phyloP scores from a whole-genome alignment of 192 early-diverging fungal species.

The Linnemannia hyalina region DNA sequence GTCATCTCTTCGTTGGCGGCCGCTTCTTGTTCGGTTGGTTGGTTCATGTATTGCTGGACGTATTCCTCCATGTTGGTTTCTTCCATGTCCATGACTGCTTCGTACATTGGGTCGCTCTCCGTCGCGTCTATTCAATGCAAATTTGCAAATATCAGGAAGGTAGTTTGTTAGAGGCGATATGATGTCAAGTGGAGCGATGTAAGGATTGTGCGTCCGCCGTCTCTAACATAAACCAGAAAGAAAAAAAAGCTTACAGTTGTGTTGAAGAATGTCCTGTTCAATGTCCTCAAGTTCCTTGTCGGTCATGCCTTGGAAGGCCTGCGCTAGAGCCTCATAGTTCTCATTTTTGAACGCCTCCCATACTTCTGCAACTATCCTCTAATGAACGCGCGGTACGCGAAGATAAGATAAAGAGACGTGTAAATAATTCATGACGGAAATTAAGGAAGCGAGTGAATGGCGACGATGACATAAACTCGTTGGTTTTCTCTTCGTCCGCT shows the following conservation, averaged over 20 bases:
- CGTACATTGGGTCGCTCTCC: constrained; percentile 44
- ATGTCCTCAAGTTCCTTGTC: constrained; percentile 46
- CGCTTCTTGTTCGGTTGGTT: not conserved
- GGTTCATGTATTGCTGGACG: constrained; percentile 31
- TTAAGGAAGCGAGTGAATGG: not conserved
- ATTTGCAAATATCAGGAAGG: not conserved
- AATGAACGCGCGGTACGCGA: not conserved
- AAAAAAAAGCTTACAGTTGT: constrained; percentile 17
- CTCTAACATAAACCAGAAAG: not conserved
- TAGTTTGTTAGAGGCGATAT: not conserved
- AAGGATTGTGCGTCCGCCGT: too few relatives aligned
- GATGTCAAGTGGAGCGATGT: too few relatives aligned
- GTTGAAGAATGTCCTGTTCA: constrained; percentile 39
- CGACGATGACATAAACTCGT: not conserved
- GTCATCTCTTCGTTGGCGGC: constrained; percentile 49
- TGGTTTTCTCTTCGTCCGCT: not conserved
- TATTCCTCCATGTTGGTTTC: constrained; percentile 28
- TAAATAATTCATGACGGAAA: not conserved
- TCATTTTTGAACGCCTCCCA: constrained; percentile 48
- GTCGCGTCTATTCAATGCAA: constrained; percentile 3
- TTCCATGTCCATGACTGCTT: constrained; percentile 35
- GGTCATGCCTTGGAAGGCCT: constrained; percentile 31
- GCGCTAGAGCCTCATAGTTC: constrained; percentile 27
- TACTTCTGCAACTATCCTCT: constrained; percentile 45
- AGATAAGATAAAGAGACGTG: not conserved